These are phyloP conservation scores for Biscogniauxia mediterranea DNA, from an alignment of 2,329 filamentous ascomycete genomes.

Conservation along the genomic window DNA sequence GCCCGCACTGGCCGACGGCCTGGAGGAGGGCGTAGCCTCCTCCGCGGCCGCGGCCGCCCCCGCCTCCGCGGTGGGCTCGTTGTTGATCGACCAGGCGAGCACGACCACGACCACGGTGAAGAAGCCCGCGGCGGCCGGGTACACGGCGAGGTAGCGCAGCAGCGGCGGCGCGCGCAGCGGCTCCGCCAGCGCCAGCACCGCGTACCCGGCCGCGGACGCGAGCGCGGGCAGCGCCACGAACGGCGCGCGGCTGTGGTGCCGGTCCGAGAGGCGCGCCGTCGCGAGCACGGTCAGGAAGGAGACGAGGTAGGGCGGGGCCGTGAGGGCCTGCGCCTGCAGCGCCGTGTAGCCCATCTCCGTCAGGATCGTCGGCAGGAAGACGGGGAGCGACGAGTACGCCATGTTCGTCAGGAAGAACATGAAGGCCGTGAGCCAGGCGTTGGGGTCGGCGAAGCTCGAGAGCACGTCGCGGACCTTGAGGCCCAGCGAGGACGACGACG, in stretches of 20 bases:
- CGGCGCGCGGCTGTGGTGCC: conserved; percentile 56
- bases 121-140: conserved; percentile 76
- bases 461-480: conserved; percentile 57
- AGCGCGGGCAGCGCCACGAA: conserved; percentile 70
- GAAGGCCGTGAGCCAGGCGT: conserved; percentile 70
- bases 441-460: conserved; percentile 61
- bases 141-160: conserved; percentile 71
- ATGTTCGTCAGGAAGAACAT: conserved; percentile 91
- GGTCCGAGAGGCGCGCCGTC: conserved; percentile 73
- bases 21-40: conserved; percentile 80
- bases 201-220: conserved; percentile 60
- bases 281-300: conserved; percentile 70
- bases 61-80: conserved; percentile 65
- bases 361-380: conserved; percentile 82
- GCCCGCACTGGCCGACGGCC: conserved; percentile 76
- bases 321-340: conserved; percentile 70
- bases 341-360: conserved; percentile 70
- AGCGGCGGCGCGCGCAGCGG: conserved; percentile 41
- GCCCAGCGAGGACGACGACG: conserved; percentile 23
- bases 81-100: conserved; percentile 87
- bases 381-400: conserved; percentile 82
- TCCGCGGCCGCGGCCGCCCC: conserved; percentile 54
- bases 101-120: conserved; percentile 82
- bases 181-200: conserved; percentile 60
- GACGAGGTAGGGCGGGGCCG: conserved; percentile 76